These are phyloP conservation scores for Sordaria brevicollis DNA, from an alignment of 495 filamentous ascomycete species.

Conservation along the genomic window DNA sequence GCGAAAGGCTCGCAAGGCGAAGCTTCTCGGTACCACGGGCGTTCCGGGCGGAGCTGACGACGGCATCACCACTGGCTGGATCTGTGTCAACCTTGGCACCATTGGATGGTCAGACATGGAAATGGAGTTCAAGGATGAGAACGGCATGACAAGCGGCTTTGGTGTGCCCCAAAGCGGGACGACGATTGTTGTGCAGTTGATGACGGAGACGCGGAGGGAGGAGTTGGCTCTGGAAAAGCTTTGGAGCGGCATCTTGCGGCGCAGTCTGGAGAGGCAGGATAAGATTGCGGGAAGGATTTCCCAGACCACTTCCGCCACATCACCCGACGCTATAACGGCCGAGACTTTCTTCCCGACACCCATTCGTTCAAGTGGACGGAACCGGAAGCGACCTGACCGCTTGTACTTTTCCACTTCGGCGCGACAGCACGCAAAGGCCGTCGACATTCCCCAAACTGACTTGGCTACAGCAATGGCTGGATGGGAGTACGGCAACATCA, in stretches of 20 bases:
- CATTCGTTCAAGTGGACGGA: neutral
- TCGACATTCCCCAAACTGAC: neutral
- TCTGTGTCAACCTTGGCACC: conserved; percentile 80
- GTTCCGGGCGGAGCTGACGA: conserved; percentile 49
- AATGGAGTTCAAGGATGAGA: conserved; percentile 25
- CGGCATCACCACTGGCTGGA: conserved; percentile 84
- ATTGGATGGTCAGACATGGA: conserved; percentile 44
- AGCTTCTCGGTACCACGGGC: conserved; percentile 51
- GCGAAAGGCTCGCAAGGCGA: conserved; percentile 67
- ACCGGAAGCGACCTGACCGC: neutral
- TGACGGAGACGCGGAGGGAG: conserved; percentile 73
- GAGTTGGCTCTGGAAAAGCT: conserved; percentile 77
- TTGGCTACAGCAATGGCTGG: neutral
- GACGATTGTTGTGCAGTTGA: conserved; percentile 73
- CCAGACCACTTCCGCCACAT: neutral
- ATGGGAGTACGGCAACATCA: conserved; percentile 17
- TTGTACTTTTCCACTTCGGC: conserved; percentile 19
- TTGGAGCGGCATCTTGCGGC: conserved; percentile 44
- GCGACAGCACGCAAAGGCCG: neutral
- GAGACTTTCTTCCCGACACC: neutral
- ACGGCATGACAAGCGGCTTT: conserved; percentile 60
- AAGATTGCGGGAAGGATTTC: neutral
- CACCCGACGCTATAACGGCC: neutral
- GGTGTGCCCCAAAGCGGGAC: conserved; percentile 48
- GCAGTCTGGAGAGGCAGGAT: conserved; percentile 8